Conservation (phyloP, 306 rosid genomes). For the Ochetophila trinervis region DNA sequence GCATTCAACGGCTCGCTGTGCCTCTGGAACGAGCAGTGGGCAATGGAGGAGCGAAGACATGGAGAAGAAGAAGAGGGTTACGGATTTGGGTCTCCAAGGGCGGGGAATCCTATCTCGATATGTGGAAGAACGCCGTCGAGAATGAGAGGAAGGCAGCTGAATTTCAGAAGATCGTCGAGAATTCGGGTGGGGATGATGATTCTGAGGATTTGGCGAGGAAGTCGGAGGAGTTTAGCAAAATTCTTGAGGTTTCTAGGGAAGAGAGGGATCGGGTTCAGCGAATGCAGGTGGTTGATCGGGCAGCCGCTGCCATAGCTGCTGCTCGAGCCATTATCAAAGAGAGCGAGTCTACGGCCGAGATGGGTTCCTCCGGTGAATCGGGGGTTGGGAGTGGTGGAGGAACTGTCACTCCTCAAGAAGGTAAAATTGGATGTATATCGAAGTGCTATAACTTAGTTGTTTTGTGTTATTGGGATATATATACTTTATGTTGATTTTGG, state of each 20-base stretch:
- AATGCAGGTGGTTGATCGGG: slow-evolving; percentile 86
- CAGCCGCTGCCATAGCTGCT: slow-evolving; percentile 84
- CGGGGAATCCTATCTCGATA: slow-evolving; percentile 59
- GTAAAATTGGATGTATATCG: slow-evolving; percentile 19
- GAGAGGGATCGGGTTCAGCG: slow-evolving; percentile 80
- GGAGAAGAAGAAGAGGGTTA: slow-evolving; percentile 11
- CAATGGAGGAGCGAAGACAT: not conserved
- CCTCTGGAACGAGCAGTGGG: slow-evolving; percentile 4
- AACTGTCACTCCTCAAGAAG: slow-evolving; percentile 20
- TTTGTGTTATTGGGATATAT: slow-evolving; percentile 1
- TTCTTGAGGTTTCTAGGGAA: slow-evolving; percentile 63
- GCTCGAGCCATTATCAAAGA: slow-evolving; percentile 53
- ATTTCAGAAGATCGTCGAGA: slow-evolving; percentile 51
- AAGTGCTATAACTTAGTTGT: not conserved
- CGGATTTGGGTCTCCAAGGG: slow-evolving; percentile 31
- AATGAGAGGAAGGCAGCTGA: slow-evolving; percentile 46
- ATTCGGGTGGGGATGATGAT: slow-evolving; percentile 11
- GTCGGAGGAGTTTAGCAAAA: slow-evolving; percentile 65
- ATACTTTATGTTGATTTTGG: too few species aligned
- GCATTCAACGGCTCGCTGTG: slow-evolving; percentile 7
- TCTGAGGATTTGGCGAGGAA: slow-evolving; percentile 50
- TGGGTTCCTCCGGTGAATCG: slow-evolving; percentile 14
- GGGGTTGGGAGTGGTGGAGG: slow-evolving; percentile 4
- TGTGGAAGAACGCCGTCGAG: slow-evolving; percentile 86
- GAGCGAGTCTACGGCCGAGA: slow-evolving; percentile 8